A percentile compares a stretch with the other conserved stretches of the same genome.
phyloP scores from a whole-genome alignment of 2,329 filamentous ascomycete genomes.

The Exserohilum rostratum region DNA sequence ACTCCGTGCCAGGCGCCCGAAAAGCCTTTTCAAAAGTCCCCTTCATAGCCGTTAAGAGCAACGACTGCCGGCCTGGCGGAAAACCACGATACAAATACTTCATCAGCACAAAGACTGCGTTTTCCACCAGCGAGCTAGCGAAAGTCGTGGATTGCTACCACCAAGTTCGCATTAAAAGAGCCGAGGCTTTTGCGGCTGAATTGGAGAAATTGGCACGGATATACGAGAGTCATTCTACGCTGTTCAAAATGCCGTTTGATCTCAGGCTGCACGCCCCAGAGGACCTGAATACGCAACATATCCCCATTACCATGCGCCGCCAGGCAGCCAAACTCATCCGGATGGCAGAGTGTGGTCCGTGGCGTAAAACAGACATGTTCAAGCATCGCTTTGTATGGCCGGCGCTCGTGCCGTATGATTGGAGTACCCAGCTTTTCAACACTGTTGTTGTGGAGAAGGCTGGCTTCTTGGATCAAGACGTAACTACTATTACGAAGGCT shows the following conservation, averaged over 20 bases:
- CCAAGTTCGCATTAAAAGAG: slow-evolving; percentile 4
- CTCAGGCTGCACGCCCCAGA: not conserved
- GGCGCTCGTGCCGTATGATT: slow-evolving; percentile 17
- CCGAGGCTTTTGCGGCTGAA: slow-evolving; percentile 8
- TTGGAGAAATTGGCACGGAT: slow-evolving; percentile 7
- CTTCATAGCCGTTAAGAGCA: not conserved
- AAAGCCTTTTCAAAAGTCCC: not conserved
- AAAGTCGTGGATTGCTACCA: slow-evolving; percentile 6
- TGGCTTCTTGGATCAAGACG: not conserved
- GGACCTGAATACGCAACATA: slow-evolving; percentile 4
- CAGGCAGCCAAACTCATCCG: not conserved
- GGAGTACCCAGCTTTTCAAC: slow-evolving; percentile 5
- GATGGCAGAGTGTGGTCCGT: not conserved
- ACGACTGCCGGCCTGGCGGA: no score
- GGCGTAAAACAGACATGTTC: not conserved
- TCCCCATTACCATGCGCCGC: not conserved
- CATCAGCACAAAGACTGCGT: not conserved
- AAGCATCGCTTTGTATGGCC: slow-evolving; percentile 11
- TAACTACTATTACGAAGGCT: not conserved
- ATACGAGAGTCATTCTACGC: slow-evolving; percentile 13
- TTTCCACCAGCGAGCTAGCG: not conserved
- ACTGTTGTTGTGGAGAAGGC: not conserved
- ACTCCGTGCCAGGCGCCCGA: not conserved
- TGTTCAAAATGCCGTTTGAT: slow-evolving; percentile 14
- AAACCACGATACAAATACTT: no score